Evolutionary conservation across 495 filamentous ascomycete genomes (phyloP).

Genomic region (Eremomyces bilateralis): DNA sequence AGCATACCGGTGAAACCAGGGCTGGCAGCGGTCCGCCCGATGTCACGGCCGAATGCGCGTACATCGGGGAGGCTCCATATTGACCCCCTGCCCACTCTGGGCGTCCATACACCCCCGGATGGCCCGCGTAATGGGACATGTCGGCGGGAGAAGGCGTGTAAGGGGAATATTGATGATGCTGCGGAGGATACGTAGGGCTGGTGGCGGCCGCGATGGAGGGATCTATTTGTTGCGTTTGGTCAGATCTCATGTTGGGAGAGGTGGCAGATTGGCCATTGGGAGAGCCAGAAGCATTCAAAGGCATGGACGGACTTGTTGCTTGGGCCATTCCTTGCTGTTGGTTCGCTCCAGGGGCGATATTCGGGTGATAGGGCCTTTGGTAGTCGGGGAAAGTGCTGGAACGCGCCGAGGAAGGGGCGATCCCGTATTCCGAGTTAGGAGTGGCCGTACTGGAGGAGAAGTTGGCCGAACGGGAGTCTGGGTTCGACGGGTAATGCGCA

Average conservation of each 20-base stretch:
- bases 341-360: constrained; percentile 48
- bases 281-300: too few species aligned
- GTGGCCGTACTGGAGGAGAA: constrained; percentile 52
- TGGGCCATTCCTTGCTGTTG: constrained; percentile 82
- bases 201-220: constrained; percentile 81
- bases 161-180: constrained; percentile 46
- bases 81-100: constrained; percentile 50
- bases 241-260: constrained; percentile 60
- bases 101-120: constrained; percentile 40
- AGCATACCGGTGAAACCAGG: constrained; percentile 17
- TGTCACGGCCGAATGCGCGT: constrained; percentile 36
- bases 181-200: constrained; percentile 72
- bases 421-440: constrained; percentile 71
- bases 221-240: constrained; percentile 97
- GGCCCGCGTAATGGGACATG: constrained; percentile 48
- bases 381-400: constrained; percentile 66
- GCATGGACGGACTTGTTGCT: constrained; percentile 88
- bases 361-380: constrained; percentile 31
- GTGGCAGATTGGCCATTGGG: constrained; percentile 46
- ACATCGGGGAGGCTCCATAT: constrained; percentile 46
- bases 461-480: constrained; percentile 51
- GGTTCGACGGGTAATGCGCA: constrained; percentile 41
- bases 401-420: constrained; percentile 57
- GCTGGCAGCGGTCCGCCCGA: constrained; percentile 14
- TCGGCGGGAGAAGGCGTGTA: constrained; percentile 76